Conservation (phyloP, 352 stramenopile genomes). For the Globisporangium polare region DNA sequence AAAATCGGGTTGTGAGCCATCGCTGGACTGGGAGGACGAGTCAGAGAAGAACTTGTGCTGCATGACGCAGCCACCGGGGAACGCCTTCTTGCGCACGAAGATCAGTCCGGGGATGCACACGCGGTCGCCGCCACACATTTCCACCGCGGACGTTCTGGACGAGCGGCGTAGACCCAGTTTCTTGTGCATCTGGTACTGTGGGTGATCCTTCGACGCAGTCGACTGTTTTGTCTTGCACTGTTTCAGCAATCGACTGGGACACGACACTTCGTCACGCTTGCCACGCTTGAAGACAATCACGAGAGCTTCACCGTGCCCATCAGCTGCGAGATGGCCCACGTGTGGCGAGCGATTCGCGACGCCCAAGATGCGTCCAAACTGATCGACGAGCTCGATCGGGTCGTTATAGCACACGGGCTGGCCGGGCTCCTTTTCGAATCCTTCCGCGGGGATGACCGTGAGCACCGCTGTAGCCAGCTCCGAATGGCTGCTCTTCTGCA, state of each 20-base stretch:
- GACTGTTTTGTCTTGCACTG: not conserved
- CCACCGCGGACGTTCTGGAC: slow-evolving; percentile 16
- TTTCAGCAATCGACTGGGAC: slow-evolving; percentile 7
- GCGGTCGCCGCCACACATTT: slow-evolving; percentile 32
- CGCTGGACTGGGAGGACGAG: not conserved
- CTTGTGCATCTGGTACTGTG: slow-evolving; percentile 5
- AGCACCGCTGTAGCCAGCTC: slow-evolving; percentile 22
- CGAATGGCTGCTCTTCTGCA: not conserved
- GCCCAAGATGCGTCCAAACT: slow-evolving; percentile 27
- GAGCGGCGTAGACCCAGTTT: slow-evolving; percentile 16
- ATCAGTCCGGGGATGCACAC: slow-evolving; percentile 28
- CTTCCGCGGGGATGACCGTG: slow-evolving; percentile 31
- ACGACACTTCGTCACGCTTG: not conserved
- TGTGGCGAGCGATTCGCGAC: slow-evolving; percentile 23
- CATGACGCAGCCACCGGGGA: slow-evolving; percentile 24
- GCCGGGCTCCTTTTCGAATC: slow-evolving; percentile 31
- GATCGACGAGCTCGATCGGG: slow-evolving; percentile 31
- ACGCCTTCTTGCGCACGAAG: slow-evolving; percentile 22
- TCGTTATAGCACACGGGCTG: slow-evolving; percentile 43
- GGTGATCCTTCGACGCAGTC: not conserved
- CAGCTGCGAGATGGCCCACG: slow-evolving; percentile 26
- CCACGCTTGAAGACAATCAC: slow-evolving; percentile 30
- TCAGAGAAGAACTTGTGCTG: slow-evolving; percentile 25
- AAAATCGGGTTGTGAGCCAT: slow-evolving; percentile 3
- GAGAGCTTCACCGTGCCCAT: slow-evolving; percentile 27